Conservation (phyloP, 179 eudicot genomes). For the Silene noctiflora region DNA sequence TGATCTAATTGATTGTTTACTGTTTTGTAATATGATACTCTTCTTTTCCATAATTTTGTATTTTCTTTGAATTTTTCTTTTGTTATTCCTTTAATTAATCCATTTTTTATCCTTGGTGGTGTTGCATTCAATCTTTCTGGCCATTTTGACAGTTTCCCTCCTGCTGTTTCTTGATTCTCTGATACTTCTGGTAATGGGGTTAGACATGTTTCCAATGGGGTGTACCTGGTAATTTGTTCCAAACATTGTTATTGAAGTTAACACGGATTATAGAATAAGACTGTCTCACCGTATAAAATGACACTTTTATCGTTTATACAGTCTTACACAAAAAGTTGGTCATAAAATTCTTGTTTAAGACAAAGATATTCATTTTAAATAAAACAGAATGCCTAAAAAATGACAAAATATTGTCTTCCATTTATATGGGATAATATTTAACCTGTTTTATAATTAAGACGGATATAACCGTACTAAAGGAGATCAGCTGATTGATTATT, state of each 20-base stretch:
- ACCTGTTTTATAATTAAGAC: too few relatives aligned
- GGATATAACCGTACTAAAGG: too few relatives aligned
- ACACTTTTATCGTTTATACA: too few relatives aligned
- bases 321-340: too few relatives aligned
- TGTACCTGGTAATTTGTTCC: constrained; percentile 47
- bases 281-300: too few relatives aligned
- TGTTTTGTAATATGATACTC: constrained; percentile 57
- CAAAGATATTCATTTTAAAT: too few relatives aligned
- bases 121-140: constrained; percentile 54
- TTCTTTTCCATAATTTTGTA: constrained; percentile 45
- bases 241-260: neutral
- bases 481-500: too few relatives aligned
- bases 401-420: too few relatives aligned
- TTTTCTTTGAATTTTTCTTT: constrained; percentile 43
- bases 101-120: constrained; percentile 66
- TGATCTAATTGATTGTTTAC: constrained; percentile 64
- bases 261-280: too few relatives aligned
- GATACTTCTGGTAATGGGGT: constrained; percentile 66
- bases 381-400: too few relatives aligned
- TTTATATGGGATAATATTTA: too few relatives aligned
- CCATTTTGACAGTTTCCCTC: constrained; percentile 73
- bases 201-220: constrained; percentile 67
- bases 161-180: constrained; percentile 41
- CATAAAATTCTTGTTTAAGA: too few relatives aligned
- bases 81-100: constrained; percentile 46